Conservation (phyloP, 2,329 filamentous ascomycete genomes). For the Diaporthe ilicicola region DNA sequence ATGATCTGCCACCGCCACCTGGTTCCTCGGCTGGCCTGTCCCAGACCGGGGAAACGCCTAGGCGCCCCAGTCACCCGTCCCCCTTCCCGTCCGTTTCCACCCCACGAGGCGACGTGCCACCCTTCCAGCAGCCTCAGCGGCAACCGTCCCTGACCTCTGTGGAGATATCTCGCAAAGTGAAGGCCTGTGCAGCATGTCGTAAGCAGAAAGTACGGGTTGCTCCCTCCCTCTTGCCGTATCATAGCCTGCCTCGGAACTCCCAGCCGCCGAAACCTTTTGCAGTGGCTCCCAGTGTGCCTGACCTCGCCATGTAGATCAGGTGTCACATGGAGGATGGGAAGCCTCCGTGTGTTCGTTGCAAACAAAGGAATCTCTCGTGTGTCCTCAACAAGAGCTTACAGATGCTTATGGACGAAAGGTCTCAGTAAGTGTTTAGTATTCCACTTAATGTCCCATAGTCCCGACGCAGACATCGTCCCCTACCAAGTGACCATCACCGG, state of each 20-base stretch:
- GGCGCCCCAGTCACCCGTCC: conserved; percentile 12
- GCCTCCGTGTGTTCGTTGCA: conserved; percentile 49
- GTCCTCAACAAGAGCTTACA: conserved; percentile 52
- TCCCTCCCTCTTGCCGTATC: not conserved
- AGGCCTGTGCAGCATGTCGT: conserved; percentile 51
- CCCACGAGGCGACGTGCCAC: conserved; percentile 9
- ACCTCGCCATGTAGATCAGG: conserved; percentile 44
- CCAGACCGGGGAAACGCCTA: conserved; percentile 11
- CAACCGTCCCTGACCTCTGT: conserved; percentile 17
- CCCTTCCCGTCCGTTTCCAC: conserved; percentile 1
- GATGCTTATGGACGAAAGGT: conserved; percentile 51
- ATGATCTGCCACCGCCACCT: conserved; percentile 16
- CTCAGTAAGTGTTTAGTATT: conserved; percentile 41
- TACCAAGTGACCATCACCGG: not conserved
- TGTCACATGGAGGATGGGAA: conserved; percentile 51
- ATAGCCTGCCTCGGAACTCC: not conserved
- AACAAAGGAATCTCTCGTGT: conserved; percentile 47
- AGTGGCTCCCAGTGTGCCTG: not conserved
- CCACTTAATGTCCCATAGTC: no score
- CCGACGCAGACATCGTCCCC: not conserved
- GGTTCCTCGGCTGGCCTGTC: conserved; percentile 15
- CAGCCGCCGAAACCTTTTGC: not conserved
- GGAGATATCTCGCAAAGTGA: conserved; percentile 50
- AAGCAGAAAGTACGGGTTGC: conserved; percentile 48
- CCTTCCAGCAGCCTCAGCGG: conserved; percentile 21